Percentiles rank a stretch among this genome's conserved stretches.
phyloP scores from a whole-genome alignment of 139 green algal species.

The Asterochloris sp. region DNA sequence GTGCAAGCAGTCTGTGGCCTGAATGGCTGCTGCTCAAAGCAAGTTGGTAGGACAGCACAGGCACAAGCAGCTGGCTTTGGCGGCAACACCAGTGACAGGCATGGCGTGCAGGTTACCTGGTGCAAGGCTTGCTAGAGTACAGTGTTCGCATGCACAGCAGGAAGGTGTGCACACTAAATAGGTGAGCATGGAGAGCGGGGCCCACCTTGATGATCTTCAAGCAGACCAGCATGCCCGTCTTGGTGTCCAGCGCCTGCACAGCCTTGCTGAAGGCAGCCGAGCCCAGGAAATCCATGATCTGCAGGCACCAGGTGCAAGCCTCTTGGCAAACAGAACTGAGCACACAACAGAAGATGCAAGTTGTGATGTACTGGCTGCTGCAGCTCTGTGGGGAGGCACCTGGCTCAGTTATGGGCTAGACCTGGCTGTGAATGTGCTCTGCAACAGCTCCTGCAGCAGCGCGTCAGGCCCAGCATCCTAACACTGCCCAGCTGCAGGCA shows the following conservation, averaged over 20 bases:
- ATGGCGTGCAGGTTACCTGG: no score
- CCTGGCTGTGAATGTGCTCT: not conserved
- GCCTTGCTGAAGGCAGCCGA: conserved; percentile 93
- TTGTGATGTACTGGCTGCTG: no score
- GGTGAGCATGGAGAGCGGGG: not conserved
- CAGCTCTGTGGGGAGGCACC: no score
- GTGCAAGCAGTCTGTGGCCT: no score
- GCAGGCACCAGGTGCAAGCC: conserved; percentile 1
- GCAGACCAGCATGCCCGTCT: conserved; percentile 84
- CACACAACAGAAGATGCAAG: no score
- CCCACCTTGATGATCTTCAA: conserved; percentile 95
- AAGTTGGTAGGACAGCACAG: no score
- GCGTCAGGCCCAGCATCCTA: not conserved
- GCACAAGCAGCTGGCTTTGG: no score
- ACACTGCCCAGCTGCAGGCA: not conserved
- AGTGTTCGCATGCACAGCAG: not conserved
- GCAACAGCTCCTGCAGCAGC: not conserved
- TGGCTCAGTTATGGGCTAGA: no score
- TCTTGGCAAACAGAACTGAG: no score
- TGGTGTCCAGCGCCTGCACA: conserved; percentile 88
- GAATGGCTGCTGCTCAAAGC: no score
- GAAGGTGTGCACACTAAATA: not conserved
- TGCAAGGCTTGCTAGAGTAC: not conserved
- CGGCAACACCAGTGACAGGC: no score
- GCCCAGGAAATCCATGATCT: conserved; percentile 89